Conservation (phyloP, 169 alveolate species). For the Babesia microti region DNA sequence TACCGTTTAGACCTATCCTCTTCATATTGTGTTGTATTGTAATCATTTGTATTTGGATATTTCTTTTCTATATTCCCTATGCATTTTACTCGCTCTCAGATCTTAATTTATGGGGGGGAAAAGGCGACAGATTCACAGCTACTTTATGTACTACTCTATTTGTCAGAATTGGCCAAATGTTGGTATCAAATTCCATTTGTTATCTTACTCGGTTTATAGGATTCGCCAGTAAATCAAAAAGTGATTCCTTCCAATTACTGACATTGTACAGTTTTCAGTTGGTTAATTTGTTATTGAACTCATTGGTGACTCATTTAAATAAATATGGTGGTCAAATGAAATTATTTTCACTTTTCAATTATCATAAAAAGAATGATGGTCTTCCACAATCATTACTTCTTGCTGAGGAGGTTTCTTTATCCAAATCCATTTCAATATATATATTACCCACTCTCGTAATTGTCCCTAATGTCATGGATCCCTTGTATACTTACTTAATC, state of each 20-base stretch:
- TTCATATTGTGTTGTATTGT: conserved; percentile 12
- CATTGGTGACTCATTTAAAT: conserved; percentile 40
- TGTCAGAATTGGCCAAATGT: conserved; percentile 40
- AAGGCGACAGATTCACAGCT: too few species aligned
- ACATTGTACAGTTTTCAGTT: conserved; percentile 17
- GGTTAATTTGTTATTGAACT: conserved; percentile 37
- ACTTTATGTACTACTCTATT: conserved; percentile 35
- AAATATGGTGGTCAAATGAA: conserved; percentile 55
- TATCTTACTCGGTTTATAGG: conserved; percentile 18
- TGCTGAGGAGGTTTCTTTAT: conserved; percentile 45
- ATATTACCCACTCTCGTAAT: conserved; percentile 19
- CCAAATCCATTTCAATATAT: conserved; percentile 18
- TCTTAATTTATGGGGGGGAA: too few species aligned
- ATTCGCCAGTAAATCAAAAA: conserved; percentile 24
- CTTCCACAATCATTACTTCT: conserved; percentile 28
- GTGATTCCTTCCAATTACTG: conserved; percentile 41
- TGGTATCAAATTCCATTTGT: conserved; percentile 26
- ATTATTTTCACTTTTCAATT: conserved; percentile 24
- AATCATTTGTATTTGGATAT: conserved; percentile 20
- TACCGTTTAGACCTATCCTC: conserved; percentile 3
- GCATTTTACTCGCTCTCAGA: conserved; percentile 45
- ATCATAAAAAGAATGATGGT: background rate
- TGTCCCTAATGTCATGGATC: conserved; percentile 13
- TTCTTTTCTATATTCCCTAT: conserved; percentile 52
- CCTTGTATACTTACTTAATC: conserved; percentile 5